Base-by-base conservation (phyloP, 169 alveolate genomes). In the Babesia caballi region DNA sequence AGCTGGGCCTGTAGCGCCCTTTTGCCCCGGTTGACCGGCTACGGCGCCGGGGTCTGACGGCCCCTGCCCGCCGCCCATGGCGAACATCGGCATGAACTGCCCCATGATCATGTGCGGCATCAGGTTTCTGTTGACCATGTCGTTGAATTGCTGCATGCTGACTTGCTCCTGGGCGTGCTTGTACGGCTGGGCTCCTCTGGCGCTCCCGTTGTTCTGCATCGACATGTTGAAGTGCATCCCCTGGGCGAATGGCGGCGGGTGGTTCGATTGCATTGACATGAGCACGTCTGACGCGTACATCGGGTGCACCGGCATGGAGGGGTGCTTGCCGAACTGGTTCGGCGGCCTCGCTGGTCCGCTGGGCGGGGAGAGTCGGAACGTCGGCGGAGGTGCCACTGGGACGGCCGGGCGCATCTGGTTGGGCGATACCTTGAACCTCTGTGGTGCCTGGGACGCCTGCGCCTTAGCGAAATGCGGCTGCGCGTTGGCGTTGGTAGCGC, bases 81-180 rank as follows among this genome's bases (percentile, higher is more conserved):
- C 11, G 54, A 38, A 42, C 54, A 60, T 60, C 27, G 70, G 70
- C 57, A 60, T 25, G 25, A 42, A 60, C 15, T 60, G 70, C 17
- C 70, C 70, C 56, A 60, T 36, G 57, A 60, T 60, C 57, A 60
- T 41, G 15, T 28, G 56, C 6, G 40, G 70, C 35, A 38, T 3
- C 4, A 27, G 27, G 6, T 56, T 56, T 8, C 4, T 33, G 17
- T 33, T 36, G 15, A 57, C 8, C 17, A 57, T 2, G 5, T 38
- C 40, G 25, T 60, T 19, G 35, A 42, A 60, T 0, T 2, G 0
- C 1, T 41, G 47, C 57, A 60, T 60, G 56, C 19, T 25, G 0
- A 23, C 11, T 12, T 23, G 46, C 4, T 60, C 70, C 44, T 12
- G 49, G 17, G 23, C 5, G 17, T 27, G 60, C n/a, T 42, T 17